Conservation (phyloP, 2,329 filamentous ascomycete species). For the Tolypocladium tundrense region DNA sequence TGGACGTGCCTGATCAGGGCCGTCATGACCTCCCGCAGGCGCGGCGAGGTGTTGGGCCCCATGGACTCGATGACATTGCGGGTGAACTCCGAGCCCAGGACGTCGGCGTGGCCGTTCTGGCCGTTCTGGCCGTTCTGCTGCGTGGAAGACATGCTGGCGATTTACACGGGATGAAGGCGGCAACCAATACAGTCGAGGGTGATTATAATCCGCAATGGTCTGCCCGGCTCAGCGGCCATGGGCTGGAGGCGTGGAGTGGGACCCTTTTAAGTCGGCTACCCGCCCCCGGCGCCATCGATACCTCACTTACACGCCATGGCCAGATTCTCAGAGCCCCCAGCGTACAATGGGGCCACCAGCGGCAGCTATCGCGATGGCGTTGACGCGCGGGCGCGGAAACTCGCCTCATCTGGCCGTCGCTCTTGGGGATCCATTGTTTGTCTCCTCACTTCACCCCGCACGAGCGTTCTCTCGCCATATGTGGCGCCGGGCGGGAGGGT, state of each 20-base stretch:
- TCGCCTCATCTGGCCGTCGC: background rate
- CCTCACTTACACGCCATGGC: background rate
- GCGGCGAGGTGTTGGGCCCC: slow-evolving; percentile 58
- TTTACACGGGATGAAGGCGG: background rate
- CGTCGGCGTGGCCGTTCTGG: slow-evolving; percentile 5
- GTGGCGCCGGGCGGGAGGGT: background rate
- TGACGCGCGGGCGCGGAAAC: background rate
- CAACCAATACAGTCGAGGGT: background rate
- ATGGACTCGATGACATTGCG: slow-evolving; percentile 62
- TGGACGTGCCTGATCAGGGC: slow-evolving; percentile 65
- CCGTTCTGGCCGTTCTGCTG: background rate
- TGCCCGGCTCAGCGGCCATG: background rate
- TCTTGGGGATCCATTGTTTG: background rate
- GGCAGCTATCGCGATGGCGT: background rate
- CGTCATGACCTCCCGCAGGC: slow-evolving; percentile 57
- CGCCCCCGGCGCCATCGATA: background rate
- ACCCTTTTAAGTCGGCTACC: background rate
- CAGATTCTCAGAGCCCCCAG: background rate
- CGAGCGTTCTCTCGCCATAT: background rate
- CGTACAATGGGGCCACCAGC: background rate
- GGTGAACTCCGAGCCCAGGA: slow-evolving; percentile 49
- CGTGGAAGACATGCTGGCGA: background rate
- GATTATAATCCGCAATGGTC: background rate
- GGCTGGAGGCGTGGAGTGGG: background rate
- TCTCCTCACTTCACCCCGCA: background rate